phyloP scores from a whole-genome alignment of 1,139 yeast genomes.

The Torulaspora pretoriensis region DNA sequence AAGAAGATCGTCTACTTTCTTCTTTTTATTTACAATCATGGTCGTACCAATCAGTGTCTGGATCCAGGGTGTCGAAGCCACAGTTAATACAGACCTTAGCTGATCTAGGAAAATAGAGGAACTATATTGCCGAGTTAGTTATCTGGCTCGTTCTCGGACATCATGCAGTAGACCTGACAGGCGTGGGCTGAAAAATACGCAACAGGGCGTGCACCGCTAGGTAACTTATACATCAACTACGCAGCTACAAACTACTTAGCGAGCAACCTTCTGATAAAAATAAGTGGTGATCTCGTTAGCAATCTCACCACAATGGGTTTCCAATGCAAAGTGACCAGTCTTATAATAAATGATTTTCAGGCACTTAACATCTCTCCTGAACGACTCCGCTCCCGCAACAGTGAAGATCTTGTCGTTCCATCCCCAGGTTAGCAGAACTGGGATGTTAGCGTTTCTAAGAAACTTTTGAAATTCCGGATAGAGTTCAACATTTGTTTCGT shows the following conservation, averaged over 20 bases:
- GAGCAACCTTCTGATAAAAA: constrained; percentile 9
- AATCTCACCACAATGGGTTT: constrained; percentile 36
- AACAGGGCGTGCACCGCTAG: no score
- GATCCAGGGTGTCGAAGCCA: not conserved
- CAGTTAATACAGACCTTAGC: not conserved
- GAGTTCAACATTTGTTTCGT: constrained; percentile 36
- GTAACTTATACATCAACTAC: no score
- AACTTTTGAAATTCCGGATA: constrained; percentile 42
- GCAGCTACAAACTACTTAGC: not conserved
- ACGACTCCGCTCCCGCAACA: constrained; percentile 40
- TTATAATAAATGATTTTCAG: constrained; percentile 33
- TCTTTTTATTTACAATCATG: no score
- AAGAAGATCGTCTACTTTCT: no score
- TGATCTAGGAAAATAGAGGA: not conserved
- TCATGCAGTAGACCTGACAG: no score
- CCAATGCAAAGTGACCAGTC: constrained; percentile 44
- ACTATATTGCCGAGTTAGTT: no score
- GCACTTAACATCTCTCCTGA: constrained; percentile 36
- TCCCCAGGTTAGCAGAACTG: constrained; percentile 45
- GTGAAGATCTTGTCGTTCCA: constrained; percentile 40
- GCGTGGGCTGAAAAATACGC: no score
- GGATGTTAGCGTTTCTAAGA: constrained; percentile 38
- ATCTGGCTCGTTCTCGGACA: no score
- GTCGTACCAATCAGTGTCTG: not conserved
- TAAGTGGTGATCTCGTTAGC: constrained; percentile 31